Evolutionary conservation across 352 stramenopile genomes (phyloP).

Genomic region (Pythium chondricola): DNA sequence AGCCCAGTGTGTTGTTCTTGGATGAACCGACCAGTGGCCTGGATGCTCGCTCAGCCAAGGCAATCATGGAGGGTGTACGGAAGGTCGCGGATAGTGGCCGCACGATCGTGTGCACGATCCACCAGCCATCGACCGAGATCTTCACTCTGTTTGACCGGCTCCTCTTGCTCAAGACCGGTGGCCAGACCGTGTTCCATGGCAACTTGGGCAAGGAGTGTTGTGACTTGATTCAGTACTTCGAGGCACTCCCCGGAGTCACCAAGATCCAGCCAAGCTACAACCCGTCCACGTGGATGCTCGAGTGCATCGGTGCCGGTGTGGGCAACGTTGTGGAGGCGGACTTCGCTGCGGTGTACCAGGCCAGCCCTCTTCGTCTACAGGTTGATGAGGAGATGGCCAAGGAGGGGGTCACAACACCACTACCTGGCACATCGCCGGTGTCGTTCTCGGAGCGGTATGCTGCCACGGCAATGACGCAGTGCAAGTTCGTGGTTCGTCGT

Average conservation of each 20-base stretch:
- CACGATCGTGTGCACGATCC: slow-evolving; percentile 85
- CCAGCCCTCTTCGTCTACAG: background rate
- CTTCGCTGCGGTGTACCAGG: slow-evolving; percentile 15
- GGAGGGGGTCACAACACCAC: slow-evolving; percentile 7
- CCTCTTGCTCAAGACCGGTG: slow-evolving; percentile 13
- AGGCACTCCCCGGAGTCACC: slow-evolving; percentile 36
- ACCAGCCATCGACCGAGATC: slow-evolving; percentile 75
- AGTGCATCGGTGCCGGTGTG: slow-evolving; percentile 39
- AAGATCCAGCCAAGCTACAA: slow-evolving; percentile 52
- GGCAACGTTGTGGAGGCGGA: slow-evolving; percentile 13
- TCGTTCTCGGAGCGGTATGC: slow-evolving; percentile 18
- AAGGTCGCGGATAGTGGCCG: slow-evolving; percentile 47
- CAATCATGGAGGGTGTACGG: slow-evolving; percentile 55
- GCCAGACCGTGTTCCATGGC: slow-evolving; percentile 13
- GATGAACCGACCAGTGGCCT: slow-evolving; percentile 53
- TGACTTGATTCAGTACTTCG: slow-evolving; percentile 40
- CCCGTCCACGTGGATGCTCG: slow-evolving; percentile 81
- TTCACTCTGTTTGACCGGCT: slow-evolving; percentile 76
- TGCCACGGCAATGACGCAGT: slow-evolving; percentile 13
- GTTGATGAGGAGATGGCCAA: slow-evolving; percentile 15
- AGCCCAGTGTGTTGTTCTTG: slow-evolving; percentile 72
- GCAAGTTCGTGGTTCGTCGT: slow-evolving; percentile 19
- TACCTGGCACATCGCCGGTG: slow-evolving; percentile 5
- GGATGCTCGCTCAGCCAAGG: slow-evolving; percentile 39
- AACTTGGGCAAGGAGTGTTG: slow-evolving; percentile 37